Evolutionary conservation across 2,329 filamentous ascomycete species (phyloP).

Genomic region (Verticillium alfalfae): DNA sequence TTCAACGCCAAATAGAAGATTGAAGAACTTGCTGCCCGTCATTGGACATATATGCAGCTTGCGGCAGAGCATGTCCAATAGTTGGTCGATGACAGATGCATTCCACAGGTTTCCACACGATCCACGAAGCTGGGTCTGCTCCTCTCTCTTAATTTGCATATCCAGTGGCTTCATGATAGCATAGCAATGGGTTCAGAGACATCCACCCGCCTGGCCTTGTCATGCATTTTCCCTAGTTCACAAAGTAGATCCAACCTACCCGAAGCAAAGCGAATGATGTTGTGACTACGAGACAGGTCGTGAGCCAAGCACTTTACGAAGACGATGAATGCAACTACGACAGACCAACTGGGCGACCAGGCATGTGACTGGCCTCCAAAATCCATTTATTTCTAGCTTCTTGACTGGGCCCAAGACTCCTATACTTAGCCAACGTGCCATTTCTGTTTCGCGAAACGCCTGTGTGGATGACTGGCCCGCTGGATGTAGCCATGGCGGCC

Average conservation of each 20-base stretch:
- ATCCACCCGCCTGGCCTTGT: too few relatives aligned
- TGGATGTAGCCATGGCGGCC: neutral
- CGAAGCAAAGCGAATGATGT: too few relatives aligned
- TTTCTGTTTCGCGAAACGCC: neutral
- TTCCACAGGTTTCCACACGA: neutral
- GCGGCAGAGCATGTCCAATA: neutral
- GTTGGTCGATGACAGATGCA: neutral
- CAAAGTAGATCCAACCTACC: too few relatives aligned
- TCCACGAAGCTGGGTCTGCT: neutral
- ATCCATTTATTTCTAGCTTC: too few relatives aligned
- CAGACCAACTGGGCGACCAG: neutral
- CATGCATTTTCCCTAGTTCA: too few relatives aligned
- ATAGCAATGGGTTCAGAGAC: too few relatives aligned
- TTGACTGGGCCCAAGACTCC: neutral
- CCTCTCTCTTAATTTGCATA: too few relatives aligned
- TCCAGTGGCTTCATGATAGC: too few relatives aligned
- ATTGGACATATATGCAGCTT: neutral
- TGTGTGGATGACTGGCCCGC: neutral
- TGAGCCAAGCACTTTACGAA: neutral
- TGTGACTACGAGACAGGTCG: neutral
- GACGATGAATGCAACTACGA: neutral
- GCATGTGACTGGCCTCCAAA: neutral
- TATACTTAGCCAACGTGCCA: neutral
- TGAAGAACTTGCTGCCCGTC: neutral
- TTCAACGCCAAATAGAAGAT: neutral